Evolutionary conservation across 169 alveolate species (phyloP), one percentile per base, ranked within the genome.

Genomic region (Plasmodium ovale): DNA sequence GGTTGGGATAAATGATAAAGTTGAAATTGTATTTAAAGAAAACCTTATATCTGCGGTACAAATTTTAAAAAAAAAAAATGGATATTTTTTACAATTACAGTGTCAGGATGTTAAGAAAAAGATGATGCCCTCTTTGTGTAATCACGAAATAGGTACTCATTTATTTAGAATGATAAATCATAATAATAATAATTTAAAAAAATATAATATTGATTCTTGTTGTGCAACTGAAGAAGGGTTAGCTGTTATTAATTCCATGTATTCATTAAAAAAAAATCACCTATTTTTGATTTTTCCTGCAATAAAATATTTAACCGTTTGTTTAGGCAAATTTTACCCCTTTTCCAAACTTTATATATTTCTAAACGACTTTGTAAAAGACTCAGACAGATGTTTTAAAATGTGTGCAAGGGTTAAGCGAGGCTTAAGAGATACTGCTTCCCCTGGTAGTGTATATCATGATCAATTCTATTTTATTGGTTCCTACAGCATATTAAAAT

Each of bases 91-190:
- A 73, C 87, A 73, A 35, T 56, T 73, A 59, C 87, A 58, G 58
- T 10, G 2, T 33, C 87, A 62, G 6, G 21, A 62, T 56, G 33
- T 73, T n/a, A 56, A 58, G 33, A 72, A 71, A 68, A 51, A 71
- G 33, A 69, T 69, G 84, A 74, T 74, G 67, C 58, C 35, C 49
- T 62, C 79, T 29, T 39, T 87, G 53, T 87, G 92, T 58, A 67
- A 87, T 68, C 92, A 87, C 37, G 92, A 87, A 65, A 87, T 87
- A 42, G 92, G 87, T 14, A 87, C 92, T 14, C 92, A 87, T 12
- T 74, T 87, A 62, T 53, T 87, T 51, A 64, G 92, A 58, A 87
- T 87, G 92, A 87, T 87, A 60, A 87, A 87, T 65, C 88, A 87
- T 16, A 72, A 87, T n/a, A 69, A 72, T 53, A 72, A 74, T 56